Base-by-base conservation (phyloP, 2,329 filamentous ascomycete genomes). In the Fusarium buxicola region DNA sequence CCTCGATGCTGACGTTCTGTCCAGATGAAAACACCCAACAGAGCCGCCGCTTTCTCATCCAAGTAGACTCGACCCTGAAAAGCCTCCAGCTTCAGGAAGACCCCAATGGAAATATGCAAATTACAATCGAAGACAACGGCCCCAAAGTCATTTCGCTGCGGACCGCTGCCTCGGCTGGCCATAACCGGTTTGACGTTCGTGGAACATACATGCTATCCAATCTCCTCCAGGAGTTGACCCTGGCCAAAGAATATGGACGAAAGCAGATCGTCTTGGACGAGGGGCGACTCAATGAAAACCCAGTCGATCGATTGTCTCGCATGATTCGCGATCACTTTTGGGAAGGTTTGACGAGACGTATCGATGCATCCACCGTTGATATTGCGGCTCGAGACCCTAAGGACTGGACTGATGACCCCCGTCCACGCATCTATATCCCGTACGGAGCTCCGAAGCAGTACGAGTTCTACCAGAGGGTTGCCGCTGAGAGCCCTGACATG, bases 161-260 rank as follows among this genome's bases (percentile, higher is more conserved):
- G 64, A 97, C 94, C 4, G 90, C 91, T 25, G 89, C 86, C 18
- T 97, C 94, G 31, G 92, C 91, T 68, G 94, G 94, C 36, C 87
- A 91, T 80, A 94, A 94, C 72, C 88, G 89, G 63, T 93, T 94
- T 76, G 94, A 98, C 74, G 87, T 99, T 61, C 91, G 94, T 65
- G 95, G 95, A 71, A 98, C 92, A 28, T 99, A 99, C 77, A 96
- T 96, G 90, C 86, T 99, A 57, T 97, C 94, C 62, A 99, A 98
- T 75, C 86, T 98, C 40, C 84, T 98, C 35, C 95, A 99, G 78
- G 95, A 99, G 78, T 85, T 99, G 66, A 95, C 91, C 2, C 84
- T 98, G 67, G 95, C 95, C 65, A 90, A 96, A 81, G 91, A 96
- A 74, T 94, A 92, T 73, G 93, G 92, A 57, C 89, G 92, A 60